These are phyloP conservation scores for Diplodia corticola DNA, from an alignment of 2,329 filamentous ascomycete genomes.

Conservation along the genomic window DNA sequence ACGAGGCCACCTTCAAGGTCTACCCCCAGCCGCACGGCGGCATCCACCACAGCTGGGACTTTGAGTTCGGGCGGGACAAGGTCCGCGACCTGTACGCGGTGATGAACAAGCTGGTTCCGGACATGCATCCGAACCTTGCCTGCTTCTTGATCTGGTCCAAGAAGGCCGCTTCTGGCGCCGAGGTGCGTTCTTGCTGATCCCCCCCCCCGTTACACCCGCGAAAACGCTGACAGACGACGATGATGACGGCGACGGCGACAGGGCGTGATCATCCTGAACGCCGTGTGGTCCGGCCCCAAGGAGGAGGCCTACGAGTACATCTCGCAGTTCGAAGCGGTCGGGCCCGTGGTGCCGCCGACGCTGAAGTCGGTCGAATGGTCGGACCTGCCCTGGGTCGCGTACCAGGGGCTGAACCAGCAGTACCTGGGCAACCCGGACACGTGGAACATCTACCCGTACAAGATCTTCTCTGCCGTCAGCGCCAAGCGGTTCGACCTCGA, in stretches of 20 bases:
- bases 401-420: background rate
- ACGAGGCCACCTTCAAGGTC: background rate
- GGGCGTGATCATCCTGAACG: background rate
- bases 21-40: conserved; percentile 4
- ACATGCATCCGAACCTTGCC: background rate
- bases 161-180: background rate
- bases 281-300: background rate
- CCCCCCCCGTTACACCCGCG: background rate
- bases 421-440: background rate
- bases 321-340: background rate
- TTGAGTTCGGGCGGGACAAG: background rate
- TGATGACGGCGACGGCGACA: background rate
- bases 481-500: background rate
- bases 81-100: background rate
- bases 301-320: background rate
- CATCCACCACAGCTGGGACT: conserved; percentile 1
- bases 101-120: background rate
- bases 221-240: background rate
- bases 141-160: background rate
- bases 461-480: background rate
- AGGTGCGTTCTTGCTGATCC: background rate
- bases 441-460: background rate
- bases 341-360: background rate
- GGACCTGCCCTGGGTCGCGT: background rate
- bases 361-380: background rate